These are phyloP conservation scores for Marchantia polymorpha DNA, from an alignment of 225 moss, liverwort and hornwort species.

Conservation along the genomic window DNA sequence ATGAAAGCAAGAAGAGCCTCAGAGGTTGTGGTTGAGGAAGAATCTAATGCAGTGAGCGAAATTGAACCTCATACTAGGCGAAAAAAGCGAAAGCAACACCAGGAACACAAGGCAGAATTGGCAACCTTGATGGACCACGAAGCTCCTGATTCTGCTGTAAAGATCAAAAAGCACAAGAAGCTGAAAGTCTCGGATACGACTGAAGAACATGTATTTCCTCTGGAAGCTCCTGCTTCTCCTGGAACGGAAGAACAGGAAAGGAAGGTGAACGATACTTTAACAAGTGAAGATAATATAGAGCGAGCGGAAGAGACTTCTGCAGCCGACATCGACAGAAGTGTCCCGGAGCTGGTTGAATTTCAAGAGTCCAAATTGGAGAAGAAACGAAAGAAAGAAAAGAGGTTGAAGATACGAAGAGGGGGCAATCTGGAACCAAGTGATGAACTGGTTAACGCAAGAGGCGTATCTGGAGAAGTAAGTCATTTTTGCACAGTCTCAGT, in stretches of 20 bases:
- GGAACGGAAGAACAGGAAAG: slow-evolving; percentile 22
- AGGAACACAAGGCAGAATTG: neutral
- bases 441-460: neutral
- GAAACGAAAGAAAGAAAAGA: slow-evolving; percentile 8
- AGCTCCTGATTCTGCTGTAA: neutral
- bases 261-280: neutral
- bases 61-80: neutral
- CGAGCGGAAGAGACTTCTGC: neutral
- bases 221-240: neutral
- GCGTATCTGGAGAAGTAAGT: slow-evolving; percentile 30
- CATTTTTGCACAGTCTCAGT: slow-evolving; percentile 15
- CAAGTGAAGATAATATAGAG: neutral
- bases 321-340: neutral
- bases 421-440: slow-evolving; percentile 12
- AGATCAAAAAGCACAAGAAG: slow-evolving; percentile 24
- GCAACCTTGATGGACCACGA: neutral
- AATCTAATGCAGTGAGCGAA: neutral
- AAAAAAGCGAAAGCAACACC: slow-evolving; percentile 2
- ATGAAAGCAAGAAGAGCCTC: slow-evolving; percentile 8
- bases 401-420: neutral
- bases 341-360: neutral
- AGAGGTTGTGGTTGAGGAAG: neutral
- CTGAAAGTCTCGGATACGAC: neutral
- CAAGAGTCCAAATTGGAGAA: slow-evolving; percentile 14
- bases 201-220: slow-evolving; percentile 13